Conservation (phyloP, 2,329 filamentous ascomycete genomes). For the Lojkania enalia region DNA sequence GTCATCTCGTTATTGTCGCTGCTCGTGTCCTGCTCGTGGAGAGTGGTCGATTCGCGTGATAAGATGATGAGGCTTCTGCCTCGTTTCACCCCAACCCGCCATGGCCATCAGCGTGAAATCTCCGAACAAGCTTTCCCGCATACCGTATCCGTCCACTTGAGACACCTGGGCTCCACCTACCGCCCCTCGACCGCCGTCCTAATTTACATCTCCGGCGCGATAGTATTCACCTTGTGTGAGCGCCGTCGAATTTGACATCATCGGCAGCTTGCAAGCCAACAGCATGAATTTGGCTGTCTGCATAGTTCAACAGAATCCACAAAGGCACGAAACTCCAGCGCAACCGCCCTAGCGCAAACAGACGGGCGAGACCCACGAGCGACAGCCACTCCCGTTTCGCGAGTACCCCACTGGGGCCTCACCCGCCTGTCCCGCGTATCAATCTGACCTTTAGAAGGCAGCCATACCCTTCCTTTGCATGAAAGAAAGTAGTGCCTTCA, state of each 20-base stretch:
- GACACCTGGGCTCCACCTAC: slow-evolving; percentile 16
- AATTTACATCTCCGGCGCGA: slow-evolving; percentile 6
- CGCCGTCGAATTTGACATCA: slow-evolving; percentile 1
- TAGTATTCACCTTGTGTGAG: slow-evolving; percentile 1
- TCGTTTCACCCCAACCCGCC: slow-evolving; percentile 18
- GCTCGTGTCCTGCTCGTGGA: slow-evolving; percentile 5
- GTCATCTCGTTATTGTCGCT: not conserved
- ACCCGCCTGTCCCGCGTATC: not conserved
- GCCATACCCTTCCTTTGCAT: not conserved
- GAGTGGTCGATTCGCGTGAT: slow-evolving; percentile 19
- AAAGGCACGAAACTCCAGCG: slow-evolving; percentile 6
- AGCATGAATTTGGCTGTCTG: slow-evolving; percentile 8
- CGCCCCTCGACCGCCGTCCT: slow-evolving; percentile 7
- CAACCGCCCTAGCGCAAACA: slow-evolving; percentile 7
- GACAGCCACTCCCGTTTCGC: slow-evolving; percentile 2
- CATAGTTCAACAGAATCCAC: no score
- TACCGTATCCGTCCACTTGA: slow-evolving; percentile 25
- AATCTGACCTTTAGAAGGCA: not conserved
- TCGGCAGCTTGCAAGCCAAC: not conserved
- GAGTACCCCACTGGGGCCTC: slow-evolving; percentile 4
- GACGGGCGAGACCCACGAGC: not conserved
- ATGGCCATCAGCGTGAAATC: slow-evolving; percentile 11
- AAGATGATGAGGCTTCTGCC: slow-evolving; percentile 8
- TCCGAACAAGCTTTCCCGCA: slow-evolving; percentile 14
- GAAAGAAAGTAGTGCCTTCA: no score